These are phyloP conservation scores for Medicago arabica DNA, from an alignment of 306 rosid genomes.

Conservation along the genomic window DNA sequence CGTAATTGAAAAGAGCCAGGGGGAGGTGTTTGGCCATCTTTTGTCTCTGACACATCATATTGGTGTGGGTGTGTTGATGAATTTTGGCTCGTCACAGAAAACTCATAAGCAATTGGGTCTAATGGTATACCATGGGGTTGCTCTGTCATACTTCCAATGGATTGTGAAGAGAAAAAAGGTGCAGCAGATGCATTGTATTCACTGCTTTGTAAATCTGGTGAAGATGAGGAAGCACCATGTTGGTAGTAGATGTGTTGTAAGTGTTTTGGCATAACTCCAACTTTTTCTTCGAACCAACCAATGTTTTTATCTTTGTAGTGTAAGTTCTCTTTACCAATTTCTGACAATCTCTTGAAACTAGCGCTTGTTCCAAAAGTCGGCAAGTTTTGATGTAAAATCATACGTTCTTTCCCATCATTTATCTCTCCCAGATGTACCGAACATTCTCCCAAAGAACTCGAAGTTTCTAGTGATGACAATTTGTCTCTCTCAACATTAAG, in stretches of 20 bases:
- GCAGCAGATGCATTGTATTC: conserved; percentile 36
- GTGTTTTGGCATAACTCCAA: conserved; percentile 46
- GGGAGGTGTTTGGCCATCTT: conserved; percentile 46
- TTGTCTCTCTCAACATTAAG: conserved; percentile 43
- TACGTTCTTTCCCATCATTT: conserved; percentile 37
- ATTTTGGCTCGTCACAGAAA: conserved; percentile 52
- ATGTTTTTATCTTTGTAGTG: conserved; percentile 35
- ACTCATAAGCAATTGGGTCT: conserved; percentile 45
- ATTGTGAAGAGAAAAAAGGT: conserved; percentile 44
- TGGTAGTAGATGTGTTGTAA: conserved; percentile 47
- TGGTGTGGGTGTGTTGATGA: conserved; percentile 44
- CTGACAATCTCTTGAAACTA: conserved; percentile 38
- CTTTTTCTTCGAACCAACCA: conserved; percentile 41
- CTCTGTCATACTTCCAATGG: conserved; percentile 38
- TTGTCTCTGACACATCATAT: conserved; percentile 34
- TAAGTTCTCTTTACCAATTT: conserved; percentile 45
- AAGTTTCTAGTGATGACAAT: conserved; percentile 46
- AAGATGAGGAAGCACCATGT: conserved; percentile 43
- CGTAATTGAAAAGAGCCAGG: conserved; percentile 44
- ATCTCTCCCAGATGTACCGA: conserved; percentile 46
- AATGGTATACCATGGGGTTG: conserved; percentile 41
- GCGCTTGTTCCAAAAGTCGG: conserved; percentile 36
- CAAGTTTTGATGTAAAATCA: conserved; percentile 42
- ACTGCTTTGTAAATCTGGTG: conserved; percentile 46
- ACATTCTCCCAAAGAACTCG: conserved; percentile 51